Evolutionary conservation across 2,329 filamentous ascomycete genomes (phyloP), one percentile per base, ranked within the genome.

Genomic region (Hyphodiscus sp.): DNA sequence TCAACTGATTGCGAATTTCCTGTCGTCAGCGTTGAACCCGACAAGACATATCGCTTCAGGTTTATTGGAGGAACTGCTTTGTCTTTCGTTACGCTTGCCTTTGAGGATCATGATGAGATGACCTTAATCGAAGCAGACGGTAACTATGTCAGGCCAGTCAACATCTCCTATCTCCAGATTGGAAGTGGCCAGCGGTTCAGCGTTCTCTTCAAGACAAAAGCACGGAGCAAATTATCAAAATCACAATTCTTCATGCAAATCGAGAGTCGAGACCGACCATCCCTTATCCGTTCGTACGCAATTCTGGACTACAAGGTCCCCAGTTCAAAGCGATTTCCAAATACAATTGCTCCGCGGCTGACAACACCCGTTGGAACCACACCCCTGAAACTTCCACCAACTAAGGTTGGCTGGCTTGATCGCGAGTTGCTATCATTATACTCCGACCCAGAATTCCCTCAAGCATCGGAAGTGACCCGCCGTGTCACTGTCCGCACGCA

Each of bases 101-200:
- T 86, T 41, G 79, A 83, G 56, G 74, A 64, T 5, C 83, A 86
- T 58, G 60, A 70, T 1, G 69, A 77, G 13, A 65, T 85, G 38
- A 76, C 73, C 0, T 70, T 87, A 51, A 80, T 86, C 51, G 76
- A 78, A 53, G 82, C 78, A 0, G 83, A 86, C 51, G 74, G 74
- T 1, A 38, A 44, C 15, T 66, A 69, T 68, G 67, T 55, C 66
- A 11, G 52, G 56, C 15, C 51, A 41, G 33, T 46, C 45, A 51
- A 53, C 49, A 53, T 47, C 23, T 51, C 50, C 0, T 53, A 57
- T 64, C 10, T 61, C 60, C 49, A 61, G 52, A 63, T 79, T 2
- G 68, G 66, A 8, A 65, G 67, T 18, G 77, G 77, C 1, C 76
- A 79, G 55, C 71, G 77, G 13, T 79, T 74, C 62, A 73, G 73